Evolutionary conservation across 768 basidiomycete species (phyloP), one percentile per base, ranked within the genome.

Genomic region (Coprinopsis cinerea): DNA sequence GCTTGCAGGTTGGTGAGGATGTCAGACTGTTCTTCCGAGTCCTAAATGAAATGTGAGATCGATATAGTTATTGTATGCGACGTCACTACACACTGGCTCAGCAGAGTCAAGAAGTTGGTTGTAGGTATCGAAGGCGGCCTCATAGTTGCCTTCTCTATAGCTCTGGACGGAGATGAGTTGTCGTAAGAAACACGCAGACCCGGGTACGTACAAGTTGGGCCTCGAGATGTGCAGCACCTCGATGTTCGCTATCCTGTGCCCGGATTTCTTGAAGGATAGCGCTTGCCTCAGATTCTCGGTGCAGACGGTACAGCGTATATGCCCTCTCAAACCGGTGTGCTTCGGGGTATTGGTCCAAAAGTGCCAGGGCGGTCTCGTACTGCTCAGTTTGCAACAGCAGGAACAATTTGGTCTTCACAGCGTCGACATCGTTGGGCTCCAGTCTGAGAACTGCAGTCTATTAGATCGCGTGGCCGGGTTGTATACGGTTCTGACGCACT

Each of bases 11-110:
- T 95, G 53, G 82, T 91, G 32, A 85, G 72, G 61, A 94, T 82
- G 62, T 94, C 92, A 3, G 87, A 79, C 60, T 92, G 81, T 69
- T 95, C 92, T 58, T 94, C 88, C 23, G 89, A 85, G 58, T 83
- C 71, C 92, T 92, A 37, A 48, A 26, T 20, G 32, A 57, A 48
- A 34, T 9, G 20, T 45, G 27, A 45, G 44, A 18, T 27, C 11
- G 4, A 17, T 11, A 5, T 32, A 5, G 15, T 20, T 18, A 30
- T 42, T 26, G 54, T 22, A 36, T 34, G 32, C 34, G 23, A 46
- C 15, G 15, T 41, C 17, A 54, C 47, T 30, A 74, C 86, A 59
- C 61, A 92, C 92, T 37, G 82, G 79, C 53, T 88, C 81, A 41
- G 84, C 82, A 5, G 80, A 82, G 55, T 90, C 86, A 2, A 94